A percentile compares a stretch with the other conserved stretches of the same genome.
Evolutionary conservation across 2,329 filamentous ascomycete species (phyloP).

Genomic region (Penicillium sp.): DNA sequence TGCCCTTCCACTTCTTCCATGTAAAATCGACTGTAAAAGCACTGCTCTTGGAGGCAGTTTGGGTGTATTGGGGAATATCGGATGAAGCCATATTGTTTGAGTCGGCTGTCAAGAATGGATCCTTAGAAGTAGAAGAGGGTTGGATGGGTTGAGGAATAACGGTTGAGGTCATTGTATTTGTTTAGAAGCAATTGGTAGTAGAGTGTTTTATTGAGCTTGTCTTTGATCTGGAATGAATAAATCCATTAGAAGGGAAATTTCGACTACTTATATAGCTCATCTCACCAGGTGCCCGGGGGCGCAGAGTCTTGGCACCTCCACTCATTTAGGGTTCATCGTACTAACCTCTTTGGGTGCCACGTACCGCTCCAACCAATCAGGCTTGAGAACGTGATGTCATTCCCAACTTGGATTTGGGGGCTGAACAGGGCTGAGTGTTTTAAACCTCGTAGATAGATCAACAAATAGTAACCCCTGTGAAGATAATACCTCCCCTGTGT

Average conservation of each 20-base stretch:
- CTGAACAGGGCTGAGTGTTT: neutral
- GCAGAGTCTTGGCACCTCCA: conserved; percentile 4
- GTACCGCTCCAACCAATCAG: conserved; percentile 8
- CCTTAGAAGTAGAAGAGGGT: neutral
- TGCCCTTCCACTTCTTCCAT: conserved; percentile 28
- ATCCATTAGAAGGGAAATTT: neutral
- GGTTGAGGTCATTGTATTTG: neutral
- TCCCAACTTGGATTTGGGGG: neutral
- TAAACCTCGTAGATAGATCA: neutral
- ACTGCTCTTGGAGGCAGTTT: neutral
- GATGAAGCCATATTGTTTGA: neutral
- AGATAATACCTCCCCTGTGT: neutral
- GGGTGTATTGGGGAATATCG: neutral
- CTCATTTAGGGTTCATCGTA: neutral
- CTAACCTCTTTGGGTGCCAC: conserved; percentile 4
- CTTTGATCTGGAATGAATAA: neutral
- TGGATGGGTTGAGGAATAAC: neutral
- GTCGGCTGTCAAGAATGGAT: neutral
- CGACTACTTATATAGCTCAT: neutral
- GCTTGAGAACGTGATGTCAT: conserved; percentile 15
- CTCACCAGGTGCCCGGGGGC: conserved; percentile 1
- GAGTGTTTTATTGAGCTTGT: neutral
- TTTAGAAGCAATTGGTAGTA: neutral
- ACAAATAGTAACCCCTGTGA: neutral
- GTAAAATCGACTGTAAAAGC: conserved; percentile 27